Conservation (phyloP, 2,329 filamentous ascomycete genomes). For the Chaetomium sp. region DNA sequence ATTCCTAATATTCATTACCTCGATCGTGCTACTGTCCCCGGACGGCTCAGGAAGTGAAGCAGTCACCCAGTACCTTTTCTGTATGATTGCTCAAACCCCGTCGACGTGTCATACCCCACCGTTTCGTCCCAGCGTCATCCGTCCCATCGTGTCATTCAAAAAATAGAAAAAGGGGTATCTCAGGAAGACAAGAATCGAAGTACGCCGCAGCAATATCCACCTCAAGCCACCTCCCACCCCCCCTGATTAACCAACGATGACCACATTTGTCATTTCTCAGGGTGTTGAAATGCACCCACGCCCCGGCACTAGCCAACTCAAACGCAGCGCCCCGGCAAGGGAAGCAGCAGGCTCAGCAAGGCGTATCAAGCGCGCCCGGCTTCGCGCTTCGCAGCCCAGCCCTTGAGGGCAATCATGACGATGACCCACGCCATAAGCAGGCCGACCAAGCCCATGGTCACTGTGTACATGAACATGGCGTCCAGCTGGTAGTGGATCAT, state of each 20-base stretch:
- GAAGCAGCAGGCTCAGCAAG: neutral
- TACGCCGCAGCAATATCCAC: slow-evolving; percentile 2
- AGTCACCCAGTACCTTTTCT: neutral
- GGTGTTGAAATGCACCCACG: neutral
- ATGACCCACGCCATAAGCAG: slow-evolving; percentile 86
- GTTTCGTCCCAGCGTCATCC: slow-evolving; percentile 11
- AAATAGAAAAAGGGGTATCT: slow-evolving; percentile 30
- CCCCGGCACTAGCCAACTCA: neutral
- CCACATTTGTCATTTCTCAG: too few species aligned
- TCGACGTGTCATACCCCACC: neutral
- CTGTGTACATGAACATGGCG: slow-evolving; percentile 91
- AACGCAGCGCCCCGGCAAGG: neutral
- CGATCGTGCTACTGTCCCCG: neutral
- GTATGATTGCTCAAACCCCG: neutral
- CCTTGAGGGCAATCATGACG: slow-evolving; percentile 78
- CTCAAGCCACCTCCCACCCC: neutral
- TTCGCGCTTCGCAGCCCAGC: slow-evolving; percentile 70
- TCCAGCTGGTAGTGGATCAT: slow-evolving; percentile 78
- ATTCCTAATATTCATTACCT: neutral
- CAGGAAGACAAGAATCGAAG: slow-evolving; percentile 28
- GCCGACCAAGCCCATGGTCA: slow-evolving; percentile 80
- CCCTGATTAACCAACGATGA: neutral
- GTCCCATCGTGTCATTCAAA: slow-evolving; percentile 19
- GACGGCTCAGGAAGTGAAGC: neutral
- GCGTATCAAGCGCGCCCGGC: neutral